These are phyloP conservation scores for Ophiostoma himal-ulmi DNA, from an alignment of 2,329 filamentous ascomycete genomes.

Conservation along the genomic window DNA sequence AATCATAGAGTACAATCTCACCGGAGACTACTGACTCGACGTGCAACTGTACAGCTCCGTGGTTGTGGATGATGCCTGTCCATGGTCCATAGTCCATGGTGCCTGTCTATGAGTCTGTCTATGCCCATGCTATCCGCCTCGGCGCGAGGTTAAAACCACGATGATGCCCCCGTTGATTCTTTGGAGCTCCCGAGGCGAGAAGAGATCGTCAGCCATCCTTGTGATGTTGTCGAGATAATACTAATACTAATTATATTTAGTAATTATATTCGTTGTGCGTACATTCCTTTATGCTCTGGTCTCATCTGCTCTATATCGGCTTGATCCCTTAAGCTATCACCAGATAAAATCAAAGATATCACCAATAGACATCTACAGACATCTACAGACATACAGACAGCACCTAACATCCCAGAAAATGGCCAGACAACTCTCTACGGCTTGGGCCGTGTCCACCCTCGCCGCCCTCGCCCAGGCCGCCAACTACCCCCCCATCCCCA, in stretches of 20 bases:
- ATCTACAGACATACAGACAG: neutral
- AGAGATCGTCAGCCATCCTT: neutral
- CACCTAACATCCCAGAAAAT: slow-evolving; percentile 18
- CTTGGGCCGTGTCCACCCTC: slow-evolving; percentile 22
- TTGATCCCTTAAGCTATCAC: too few species aligned
- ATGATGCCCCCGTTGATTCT: slow-evolving; percentile 3
- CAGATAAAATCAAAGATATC: neutral
- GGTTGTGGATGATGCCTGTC: neutral
- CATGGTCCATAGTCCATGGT: too few species aligned
- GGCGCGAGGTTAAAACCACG: neutral
- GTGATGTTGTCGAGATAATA: neutral
- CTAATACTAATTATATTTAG: neutral
- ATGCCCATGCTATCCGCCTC: neutral
- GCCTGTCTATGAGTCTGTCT: neutral
- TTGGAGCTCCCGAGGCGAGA: neutral
- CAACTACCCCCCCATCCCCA: slow-evolving; percentile 42
- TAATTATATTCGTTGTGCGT: neutral
- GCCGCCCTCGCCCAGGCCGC: slow-evolving; percentile 21
- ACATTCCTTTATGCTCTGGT: too few species aligned
- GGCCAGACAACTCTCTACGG: slow-evolving; percentile 14
- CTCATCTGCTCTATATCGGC: too few species aligned
- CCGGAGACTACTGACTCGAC: neutral
- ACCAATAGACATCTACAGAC: neutral
- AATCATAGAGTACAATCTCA: neutral
- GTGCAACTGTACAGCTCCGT: neutral